Evolutionary conservation across 1,284 basidiomycete genomes (phyloP).

Genomic region (Leccinum pachyderme): DNA sequence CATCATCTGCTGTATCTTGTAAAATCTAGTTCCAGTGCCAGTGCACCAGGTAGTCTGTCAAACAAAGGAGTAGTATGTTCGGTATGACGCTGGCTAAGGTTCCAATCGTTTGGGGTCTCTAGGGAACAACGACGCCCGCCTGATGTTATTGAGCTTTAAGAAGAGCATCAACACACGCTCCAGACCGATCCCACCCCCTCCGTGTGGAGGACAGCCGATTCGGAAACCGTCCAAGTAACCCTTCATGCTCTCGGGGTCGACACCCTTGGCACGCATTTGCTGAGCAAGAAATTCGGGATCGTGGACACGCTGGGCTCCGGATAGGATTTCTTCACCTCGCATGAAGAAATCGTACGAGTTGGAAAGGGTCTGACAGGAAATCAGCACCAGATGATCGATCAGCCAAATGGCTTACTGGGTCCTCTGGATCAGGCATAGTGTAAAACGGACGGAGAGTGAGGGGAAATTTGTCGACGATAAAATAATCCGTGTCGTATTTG

Average conservation of each 20-base stretch:
- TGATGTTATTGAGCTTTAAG: slow-evolving; percentile 93
- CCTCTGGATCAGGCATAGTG: slow-evolving; percentile 92
- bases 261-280: slow-evolving; percentile 80
- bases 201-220: slow-evolving; percentile 89
- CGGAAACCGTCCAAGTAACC: slow-evolving; percentile 93
- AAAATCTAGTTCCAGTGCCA: slow-evolving; percentile 16
- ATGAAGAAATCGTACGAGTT: slow-evolving; percentile 99
- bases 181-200: slow-evolving; percentile 83
- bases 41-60: neutral
- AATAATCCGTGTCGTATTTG: slow-evolving; percentile 97
- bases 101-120: slow-evolving; percentile 86
- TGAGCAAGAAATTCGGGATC: slow-evolving; percentile 81
- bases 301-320: slow-evolving; percentile 96
- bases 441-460: slow-evolving; percentile 94
- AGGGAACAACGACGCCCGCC: slow-evolving; percentile 92
- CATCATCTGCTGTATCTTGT: slow-evolving; percentile 18
- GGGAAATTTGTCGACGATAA: slow-evolving; percentile 97
- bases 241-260: slow-evolving; percentile 86
- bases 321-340: slow-evolving; percentile 98
- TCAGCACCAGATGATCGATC: slow-evolving; percentile 6
- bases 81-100: slow-evolving; percentile 40
- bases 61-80: neutral
- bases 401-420: slow-evolving; percentile 59
- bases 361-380: slow-evolving; percentile 65
- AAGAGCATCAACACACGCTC: slow-evolving; percentile 97